Base-by-base conservation (phyloP, 208 protist genomes). In the Leishmania martiniquensis region DNA sequence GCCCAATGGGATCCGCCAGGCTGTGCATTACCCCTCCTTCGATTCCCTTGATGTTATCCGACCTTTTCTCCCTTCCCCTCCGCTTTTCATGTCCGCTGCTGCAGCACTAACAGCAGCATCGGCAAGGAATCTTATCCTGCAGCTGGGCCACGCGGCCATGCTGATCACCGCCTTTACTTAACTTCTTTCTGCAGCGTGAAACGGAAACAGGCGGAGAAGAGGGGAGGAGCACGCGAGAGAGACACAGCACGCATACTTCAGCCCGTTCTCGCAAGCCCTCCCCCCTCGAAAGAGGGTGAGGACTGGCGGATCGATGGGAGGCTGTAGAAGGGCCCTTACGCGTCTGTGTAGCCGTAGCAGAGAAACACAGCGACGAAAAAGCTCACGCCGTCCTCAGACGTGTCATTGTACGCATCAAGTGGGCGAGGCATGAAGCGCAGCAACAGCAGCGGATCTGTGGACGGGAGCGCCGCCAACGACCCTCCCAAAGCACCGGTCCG, bases 321-420 rank as follows among this genome's bases (percentile, higher is more conserved):
- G 63, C 45, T 17, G 20, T 7, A 15, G 15, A 51, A 71, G n/a
- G 32, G 34, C 25, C 45, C 29, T 75, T 60, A 75, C 15, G 72
- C 72, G 32, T 47, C 72, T 17, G 52, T 60, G 51, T 59, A 47
- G 20, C 71, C 65, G 44, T 17, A 5, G 1, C 20, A 78, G 65
- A 89, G 77, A 82, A 94, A 94, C 29, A 92, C 84, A 42, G 90
- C 88, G 1, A 89, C 80, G 81, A 94, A 94, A 65, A 94, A 92
- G 39, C 86, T 88, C 13, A 94, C 88, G 32, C 88, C 75, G 70
- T 94, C 88, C 45, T 87, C 77, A 13, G 68, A 54, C 3, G 51
- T 42, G 39, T 76, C 65, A 29, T 55, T 49, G 39, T 80, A 81
- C 44, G 54, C 29, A 25, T 32, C 47, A 15, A 73, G 51, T 37